Base-by-base conservation (phyloP, 768 basidiomycete species). In the Termitomyces sp. region DNA sequence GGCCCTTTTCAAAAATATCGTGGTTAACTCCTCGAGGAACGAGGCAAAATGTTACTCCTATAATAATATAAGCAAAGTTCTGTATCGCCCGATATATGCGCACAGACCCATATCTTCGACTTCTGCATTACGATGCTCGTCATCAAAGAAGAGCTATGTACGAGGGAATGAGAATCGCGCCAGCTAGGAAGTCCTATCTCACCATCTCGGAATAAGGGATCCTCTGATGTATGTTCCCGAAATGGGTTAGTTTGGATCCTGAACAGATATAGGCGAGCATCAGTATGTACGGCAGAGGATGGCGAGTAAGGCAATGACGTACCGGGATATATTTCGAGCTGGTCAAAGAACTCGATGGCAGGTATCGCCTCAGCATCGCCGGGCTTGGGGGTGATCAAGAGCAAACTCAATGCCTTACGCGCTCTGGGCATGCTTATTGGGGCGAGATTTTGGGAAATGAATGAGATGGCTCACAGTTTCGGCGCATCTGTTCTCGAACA, bases 121-220 rank as follows among this genome's bases (percentile, higher is more conserved):
- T 61, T 87, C 84, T 36, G 73, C 73, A 63, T 87, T 87, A 26
- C 87, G 72, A 48, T 62, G 63, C 67, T 89, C 87, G 64, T 91
- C 89, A 57, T 91, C 89, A 60, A 89, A 92, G 67, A 85, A 85
- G 5, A 86, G 73, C 83, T 84, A 53, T 14, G 24, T 30, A 42
- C 49, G 56, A 26, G 47, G 18, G 46, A 18, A 30, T 47, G 30
- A 22, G 38, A 35, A 32, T 54, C 35, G 43, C 18, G 13, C 14
- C 18, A 20, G 18, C 18, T 10, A 28, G 30, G 18, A 20, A 24
- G 16, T n/a, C 36, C 30, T 20, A 40, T 28, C 0, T 8, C 46
- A 87, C 89, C 91, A 94, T 94, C 61, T 92, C 85, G 8, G 80
- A 79, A 65, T 90, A 93, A 0, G 89, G 83, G 51, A 94, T 93